Percentiles rank a stretch among this genome's conserved stretches.
These are phyloP conservation scores for Annulohypoxylon truncatum DNA, from an alignment of 2,329 filamentous ascomycete genomes.

Conservation along the genomic window DNA sequence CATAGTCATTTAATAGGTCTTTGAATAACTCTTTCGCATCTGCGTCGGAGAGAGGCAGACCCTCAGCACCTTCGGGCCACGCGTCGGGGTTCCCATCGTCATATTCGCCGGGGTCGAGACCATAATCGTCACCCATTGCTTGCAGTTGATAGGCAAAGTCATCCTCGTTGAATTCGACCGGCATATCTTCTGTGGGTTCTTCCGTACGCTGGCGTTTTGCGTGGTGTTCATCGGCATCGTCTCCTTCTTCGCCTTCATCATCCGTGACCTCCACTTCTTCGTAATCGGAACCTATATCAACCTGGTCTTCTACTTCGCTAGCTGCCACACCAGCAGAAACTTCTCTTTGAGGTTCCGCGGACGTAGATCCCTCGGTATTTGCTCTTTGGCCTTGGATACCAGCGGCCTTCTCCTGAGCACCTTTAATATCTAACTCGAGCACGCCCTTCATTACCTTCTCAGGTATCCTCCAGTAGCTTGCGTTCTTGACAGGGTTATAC, in stretches of 20 bases:
- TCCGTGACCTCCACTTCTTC: constrained; percentile 79
- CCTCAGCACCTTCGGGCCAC: constrained; percentile 79
- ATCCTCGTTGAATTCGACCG: constrained; percentile 89
- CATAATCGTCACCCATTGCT: constrained; percentile 88
- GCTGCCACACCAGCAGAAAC: constrained; percentile 51
- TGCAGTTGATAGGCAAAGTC: constrained; percentile 94
- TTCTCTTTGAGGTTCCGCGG: constrained; percentile 28
- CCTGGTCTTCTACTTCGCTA: constrained; percentile 62
- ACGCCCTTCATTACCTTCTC: constrained; percentile 85
- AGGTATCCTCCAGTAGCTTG: constrained; percentile 96
- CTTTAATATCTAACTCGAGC: constrained; percentile 76
- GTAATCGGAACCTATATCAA: constrained; percentile 76
- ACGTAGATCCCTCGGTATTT: constrained; percentile 25
- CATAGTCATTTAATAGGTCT: constrained; percentile 84
- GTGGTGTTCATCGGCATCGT: constrained; percentile 61
- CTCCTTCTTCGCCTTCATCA: constrained; percentile 62
- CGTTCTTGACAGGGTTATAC: constrained; percentile 85
- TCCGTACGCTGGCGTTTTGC: constrained; percentile 63
- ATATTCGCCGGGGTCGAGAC: constrained; percentile 80
- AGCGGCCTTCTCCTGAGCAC: constrained; percentile 69
- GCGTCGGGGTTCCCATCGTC: constrained; percentile 70
- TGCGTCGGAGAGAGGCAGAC: constrained; percentile 75
- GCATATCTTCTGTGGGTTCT: constrained; percentile 55
- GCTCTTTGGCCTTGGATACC: constrained; percentile 40
- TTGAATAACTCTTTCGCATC: constrained; percentile 84